A percentile compares a stretch with the other conserved stretches of the same genome.
Conservation (phyloP, 306 rosid genomes). For the Quercus alba region DNA sequence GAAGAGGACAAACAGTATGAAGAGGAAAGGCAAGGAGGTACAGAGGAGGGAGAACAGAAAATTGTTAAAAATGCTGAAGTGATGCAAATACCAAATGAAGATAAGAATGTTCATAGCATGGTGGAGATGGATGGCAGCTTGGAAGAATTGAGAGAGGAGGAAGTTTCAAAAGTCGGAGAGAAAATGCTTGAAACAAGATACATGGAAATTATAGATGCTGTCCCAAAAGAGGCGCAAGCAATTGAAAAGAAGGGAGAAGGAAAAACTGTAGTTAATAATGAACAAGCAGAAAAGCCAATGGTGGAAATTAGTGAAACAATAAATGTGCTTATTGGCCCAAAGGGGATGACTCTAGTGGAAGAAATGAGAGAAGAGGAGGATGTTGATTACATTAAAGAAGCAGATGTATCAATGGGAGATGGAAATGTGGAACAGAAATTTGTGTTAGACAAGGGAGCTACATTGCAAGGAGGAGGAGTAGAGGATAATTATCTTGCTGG, state of each 20-base stretch:
- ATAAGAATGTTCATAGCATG: neutral
- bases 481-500: neutral
- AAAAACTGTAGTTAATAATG: neutral
- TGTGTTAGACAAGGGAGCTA: neutral
- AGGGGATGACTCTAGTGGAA: neutral
- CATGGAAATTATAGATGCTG: neutral
- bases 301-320: neutral
- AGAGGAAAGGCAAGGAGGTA: neutral
- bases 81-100: neutral
- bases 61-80: constrained; percentile 9
- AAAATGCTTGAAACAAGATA: neutral
- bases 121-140: neutral
- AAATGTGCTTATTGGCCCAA: neutral
- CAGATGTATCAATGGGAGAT: neutral
- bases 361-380: neutral
- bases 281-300: neutral
- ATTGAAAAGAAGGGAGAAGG: neutral
- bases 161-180: neutral
- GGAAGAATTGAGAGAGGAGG: neutral
- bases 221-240: neutral
- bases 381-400: neutral
- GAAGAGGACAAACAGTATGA: neutral
- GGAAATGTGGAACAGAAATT: constrained; percentile 3
- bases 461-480: too few relatives aligned
- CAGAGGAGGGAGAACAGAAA: constrained; percentile 4